Conservation (phyloP, 2,329 filamentous ascomycete species). For the Coniella lustricola region DNA sequence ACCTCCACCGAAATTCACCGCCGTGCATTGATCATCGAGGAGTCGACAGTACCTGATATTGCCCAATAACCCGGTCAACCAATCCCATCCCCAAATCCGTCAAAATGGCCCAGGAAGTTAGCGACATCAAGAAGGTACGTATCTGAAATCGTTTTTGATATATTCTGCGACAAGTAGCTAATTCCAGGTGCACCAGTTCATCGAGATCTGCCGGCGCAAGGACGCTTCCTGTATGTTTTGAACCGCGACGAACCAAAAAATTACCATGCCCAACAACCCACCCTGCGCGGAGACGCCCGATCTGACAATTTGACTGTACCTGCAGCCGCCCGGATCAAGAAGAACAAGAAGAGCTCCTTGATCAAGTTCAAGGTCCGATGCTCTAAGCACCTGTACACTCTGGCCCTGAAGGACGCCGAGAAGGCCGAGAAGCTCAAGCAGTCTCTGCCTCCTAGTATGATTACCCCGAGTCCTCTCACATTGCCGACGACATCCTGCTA, state of each 20-base stretch:
- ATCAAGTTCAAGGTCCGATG: conserved; percentile 99
- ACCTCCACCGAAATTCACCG: conserved; percentile 15
- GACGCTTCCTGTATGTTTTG: conserved; percentile 93
- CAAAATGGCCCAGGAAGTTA: conserved; percentile 98
- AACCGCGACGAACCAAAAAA: conserved; percentile 12
- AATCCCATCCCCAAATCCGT: conserved; percentile 36
- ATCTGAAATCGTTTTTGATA: conserved; percentile 6
- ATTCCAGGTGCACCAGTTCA: conserved; percentile 62
- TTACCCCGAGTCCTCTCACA: conserved; percentile 20
- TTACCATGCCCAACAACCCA: neutral
- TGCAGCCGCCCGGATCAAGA: conserved; percentile 86
- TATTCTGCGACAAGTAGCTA: conserved; percentile 12
- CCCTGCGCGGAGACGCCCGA: conserved; percentile 11
- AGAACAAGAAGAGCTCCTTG: conserved; percentile 81
- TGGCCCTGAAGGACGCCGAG: conserved; percentile 95
- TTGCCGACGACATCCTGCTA: conserved; percentile 31
- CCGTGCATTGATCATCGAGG: conserved; percentile 10
- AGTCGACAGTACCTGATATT: conserved; percentile 14
- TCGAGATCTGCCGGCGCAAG: conserved; percentile 99
- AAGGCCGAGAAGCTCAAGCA: conserved; percentile 99
- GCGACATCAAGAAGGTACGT: conserved; percentile 84
- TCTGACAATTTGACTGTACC: conserved; percentile 14
- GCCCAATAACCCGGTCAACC: conserved; percentile 14
- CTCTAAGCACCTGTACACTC: conserved; percentile 92
- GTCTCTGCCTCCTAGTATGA: conserved; percentile 90